Base-by-base conservation (phyloP, 2,329 filamentous ascomycete species). In the Paraconiothyrium sp. region DNA sequence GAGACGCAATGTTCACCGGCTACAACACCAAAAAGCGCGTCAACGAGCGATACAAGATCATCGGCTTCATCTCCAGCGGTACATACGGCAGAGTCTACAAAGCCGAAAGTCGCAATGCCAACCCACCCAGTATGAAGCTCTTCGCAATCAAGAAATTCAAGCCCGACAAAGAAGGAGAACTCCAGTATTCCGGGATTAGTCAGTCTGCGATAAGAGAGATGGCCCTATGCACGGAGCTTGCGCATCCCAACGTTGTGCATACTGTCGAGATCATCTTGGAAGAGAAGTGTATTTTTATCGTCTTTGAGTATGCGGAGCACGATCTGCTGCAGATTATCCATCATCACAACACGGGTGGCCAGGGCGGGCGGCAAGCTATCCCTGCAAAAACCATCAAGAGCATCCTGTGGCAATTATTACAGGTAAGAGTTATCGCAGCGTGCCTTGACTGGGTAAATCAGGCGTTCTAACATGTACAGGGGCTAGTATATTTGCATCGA, bases 121-220 rank as follows among this genome's bases (percentile, higher is more conserved):
- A 90, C 67, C 86, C 91, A 82, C 88, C 89, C 71, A 83, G 89
- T 77, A 81, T 88, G 55, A 92, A 92, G 65, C 93, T 97, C 74
- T 97, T 97, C 76, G 95, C 95, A 71, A 99, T 99, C 84, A 99
- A 99, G 78, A 99, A 99, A 87, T 91, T 97, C 87, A 97, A 97
- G 83, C 94, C 94, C 8, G 95, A 99, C 80, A 99, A 98, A 82
- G 95, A 99, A 81, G 95, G 95, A 60, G 95, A 99, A 79, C 88
- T 97, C 50, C 92, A 96, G 72, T 99, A 99, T 80, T 98, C 95
- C 0, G 95, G 95, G 64, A 97, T 99, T 67, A 98, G 95, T 0
- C 95, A 99, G 79, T 97, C 94, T 14, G 95, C 95, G 4, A 92
- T 97, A 67, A 92, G 95, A 57, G 95, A 99, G 79, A 99, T 99